These are phyloP conservation scores for Fusarium sp. DNA, from an alignment of 2,329 filamentous ascomycete genomes.

Conservation along the genomic window DNA sequence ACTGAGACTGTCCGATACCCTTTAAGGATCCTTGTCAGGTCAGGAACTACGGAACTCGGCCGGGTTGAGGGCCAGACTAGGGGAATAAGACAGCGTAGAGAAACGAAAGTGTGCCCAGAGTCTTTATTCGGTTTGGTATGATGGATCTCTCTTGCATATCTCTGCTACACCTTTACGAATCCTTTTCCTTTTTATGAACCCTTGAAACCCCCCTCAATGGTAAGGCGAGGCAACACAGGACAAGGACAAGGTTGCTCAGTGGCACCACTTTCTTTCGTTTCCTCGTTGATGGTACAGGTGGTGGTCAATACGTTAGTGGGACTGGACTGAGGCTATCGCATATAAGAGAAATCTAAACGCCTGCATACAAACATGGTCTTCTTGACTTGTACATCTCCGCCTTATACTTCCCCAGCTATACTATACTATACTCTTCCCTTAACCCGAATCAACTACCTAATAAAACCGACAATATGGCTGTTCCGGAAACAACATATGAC, in stretches of 20 bases:
- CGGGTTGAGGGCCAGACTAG: neutral
- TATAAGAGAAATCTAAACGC: constrained; percentile 21
- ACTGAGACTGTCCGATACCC: neutral
- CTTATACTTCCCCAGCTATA: neutral
- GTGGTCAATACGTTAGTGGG: neutral
- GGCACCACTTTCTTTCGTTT: constrained; percentile 1
- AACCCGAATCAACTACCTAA: neutral
- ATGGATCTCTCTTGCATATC: constrained; percentile 9
- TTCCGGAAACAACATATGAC: constrained; percentile 44
- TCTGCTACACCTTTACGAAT: neutral
- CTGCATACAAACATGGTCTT: neutral
- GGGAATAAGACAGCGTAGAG: neutral
- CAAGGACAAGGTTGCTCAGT: neutral
- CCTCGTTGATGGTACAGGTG: neutral
- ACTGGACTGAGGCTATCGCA: neutral
- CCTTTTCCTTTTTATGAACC: neutral
- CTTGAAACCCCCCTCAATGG: neutral
- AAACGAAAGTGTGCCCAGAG: neutral
- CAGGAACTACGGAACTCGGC: neutral
- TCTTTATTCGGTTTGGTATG: constrained; percentile 8
- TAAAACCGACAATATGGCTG: constrained; percentile 27
- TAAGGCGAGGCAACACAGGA: neutral
- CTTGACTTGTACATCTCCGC: neutral
- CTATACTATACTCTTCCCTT: neutral
- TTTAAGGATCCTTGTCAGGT: neutral